phyloP scores from a whole-genome alignment of 129 eudicot genomes.

The Flaveria bidentis region DNA sequence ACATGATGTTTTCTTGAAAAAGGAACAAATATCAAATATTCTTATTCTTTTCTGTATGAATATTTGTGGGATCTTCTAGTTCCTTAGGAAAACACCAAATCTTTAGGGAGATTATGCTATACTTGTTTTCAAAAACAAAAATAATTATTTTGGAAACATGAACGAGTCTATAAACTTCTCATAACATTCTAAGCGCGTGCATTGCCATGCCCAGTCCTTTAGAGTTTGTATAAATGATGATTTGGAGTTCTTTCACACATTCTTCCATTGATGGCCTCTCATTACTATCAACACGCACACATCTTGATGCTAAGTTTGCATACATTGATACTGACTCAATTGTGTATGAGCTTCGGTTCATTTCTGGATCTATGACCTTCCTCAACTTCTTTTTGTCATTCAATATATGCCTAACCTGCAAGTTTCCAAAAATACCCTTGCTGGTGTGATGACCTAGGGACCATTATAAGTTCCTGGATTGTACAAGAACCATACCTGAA shows the following conservation, averaged over 20 bases:
- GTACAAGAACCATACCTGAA: conserved; percentile 56
- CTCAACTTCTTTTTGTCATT: conserved; percentile 79
- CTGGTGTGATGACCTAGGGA: conserved; percentile 16
- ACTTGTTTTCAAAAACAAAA: conserved; percentile 24
- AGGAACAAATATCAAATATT: not conserved
- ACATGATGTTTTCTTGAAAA: conserved; percentile 22
- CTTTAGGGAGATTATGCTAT: conserved; percentile 19
- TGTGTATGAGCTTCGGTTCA: conserved; percentile 82
- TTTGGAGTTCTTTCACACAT: conserved; percentile 87
- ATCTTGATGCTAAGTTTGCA: conserved; percentile 94
- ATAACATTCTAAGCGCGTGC: conserved; percentile 83
- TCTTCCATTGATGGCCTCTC: conserved; percentile 95
- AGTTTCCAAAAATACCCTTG: conserved; percentile 25
- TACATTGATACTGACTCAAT: conserved; percentile 81
- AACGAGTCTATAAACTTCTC: conserved; percentile 28
- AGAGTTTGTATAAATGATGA: conserved; percentile 64
- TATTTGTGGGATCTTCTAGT: conserved; percentile 20
- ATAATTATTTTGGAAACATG: conserved; percentile 24
- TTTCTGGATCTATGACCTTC: conserved; percentile 87
- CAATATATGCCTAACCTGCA: conserved; percentile 83
- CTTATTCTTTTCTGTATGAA: conserved; percentile 14
- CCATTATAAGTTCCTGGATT: conserved; percentile 12
- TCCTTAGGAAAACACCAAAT: conserved; percentile 30
- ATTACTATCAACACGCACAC: conserved; percentile 76
- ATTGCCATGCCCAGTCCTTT: conserved; percentile 82